A percentile compares a stretch with the other conserved stretches of the same genome.
These are phyloP conservation scores for Moesziomyces globuligerus DNA, from an alignment of 1,284 basidiomycete species.

Conservation along the genomic window DNA sequence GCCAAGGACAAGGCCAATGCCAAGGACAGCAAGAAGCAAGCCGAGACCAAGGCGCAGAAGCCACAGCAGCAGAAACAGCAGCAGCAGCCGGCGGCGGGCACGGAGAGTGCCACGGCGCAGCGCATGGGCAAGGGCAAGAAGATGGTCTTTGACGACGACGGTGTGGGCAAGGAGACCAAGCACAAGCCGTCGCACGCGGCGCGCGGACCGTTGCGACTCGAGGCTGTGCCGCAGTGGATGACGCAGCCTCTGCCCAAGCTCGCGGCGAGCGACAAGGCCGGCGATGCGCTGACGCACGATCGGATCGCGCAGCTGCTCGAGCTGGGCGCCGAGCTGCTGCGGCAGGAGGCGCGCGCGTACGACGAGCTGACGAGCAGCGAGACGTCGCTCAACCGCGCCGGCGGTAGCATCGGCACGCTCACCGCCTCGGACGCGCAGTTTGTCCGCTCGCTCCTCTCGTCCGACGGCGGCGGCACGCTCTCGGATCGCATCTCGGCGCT, in stretches of 20 bases:
- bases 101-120: constrained; percentile 25
- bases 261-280: constrained; percentile 8
- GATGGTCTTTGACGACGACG: constrained; percentile 53
- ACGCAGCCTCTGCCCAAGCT: constrained; percentile 36
- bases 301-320: constrained; percentile 52
- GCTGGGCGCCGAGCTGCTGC: constrained; percentile 48
- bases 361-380: constrained; percentile 55
- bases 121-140: constrained; percentile 49
- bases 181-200: constrained; percentile 13
- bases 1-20: constrained; percentile 10
- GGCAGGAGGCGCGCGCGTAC: constrained; percentile 57
- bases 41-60: constrained; percentile 25
- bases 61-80: constrained; percentile 12
- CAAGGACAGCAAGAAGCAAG: constrained; percentile 16
- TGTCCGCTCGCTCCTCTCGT: constrained; percentile 60
- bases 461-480: constrained; percentile 73
- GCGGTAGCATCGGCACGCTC: constrained; percentile 55
- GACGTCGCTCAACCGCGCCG: constrained; percentile 45
- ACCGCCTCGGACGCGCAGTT: constrained; percentile 63
- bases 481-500: constrained; percentile 93
- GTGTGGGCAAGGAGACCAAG: constrained; percentile 28
- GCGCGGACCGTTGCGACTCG: constrained; percentile 39
- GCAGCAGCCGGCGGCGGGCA: background rate
- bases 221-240: constrained; percentile 54
- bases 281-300: constrained; percentile 24